Evolutionary conservation across 2,329 filamentous ascomycete species (phyloP).

Genomic region (Cladobotryum mycophilum): DNA sequence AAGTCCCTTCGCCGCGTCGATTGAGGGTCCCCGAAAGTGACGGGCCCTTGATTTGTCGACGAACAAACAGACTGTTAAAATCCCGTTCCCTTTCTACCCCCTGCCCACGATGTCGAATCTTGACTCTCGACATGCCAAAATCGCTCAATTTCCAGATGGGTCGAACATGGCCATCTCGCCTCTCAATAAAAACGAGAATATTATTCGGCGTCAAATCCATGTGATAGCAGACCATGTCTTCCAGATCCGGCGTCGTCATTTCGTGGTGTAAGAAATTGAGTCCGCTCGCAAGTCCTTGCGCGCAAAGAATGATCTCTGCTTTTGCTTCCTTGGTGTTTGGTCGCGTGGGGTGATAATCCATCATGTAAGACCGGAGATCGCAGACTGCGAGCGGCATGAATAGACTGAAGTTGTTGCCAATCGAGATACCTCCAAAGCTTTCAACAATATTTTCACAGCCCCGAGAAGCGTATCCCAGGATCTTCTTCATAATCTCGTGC

Average conservation of each 20-base stretch:
- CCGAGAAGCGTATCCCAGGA: slow-evolving; percentile 23
- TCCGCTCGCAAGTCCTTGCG: slow-evolving; percentile 27
- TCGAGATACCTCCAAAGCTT: slow-evolving; percentile 29
- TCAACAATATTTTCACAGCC: slow-evolving; percentile 30
- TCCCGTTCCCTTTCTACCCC: slow-evolving; percentile 20
- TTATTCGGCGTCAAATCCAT: slow-evolving; percentile 35
- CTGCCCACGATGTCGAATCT: slow-evolving; percentile 17
- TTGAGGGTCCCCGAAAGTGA: slow-evolving; percentile 22
- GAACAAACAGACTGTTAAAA: slow-evolving; percentile 24
- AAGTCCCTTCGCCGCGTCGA: slow-evolving; percentile 28
- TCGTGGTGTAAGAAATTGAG: slow-evolving; percentile 33
- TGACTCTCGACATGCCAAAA: slow-evolving; percentile 35
- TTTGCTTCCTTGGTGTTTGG: slow-evolving; percentile 18
- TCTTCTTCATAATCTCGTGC: slow-evolving; percentile 27
- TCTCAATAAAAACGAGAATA: slow-evolving; percentile 25
- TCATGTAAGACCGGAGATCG: slow-evolving; percentile 33
- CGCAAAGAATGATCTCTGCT: slow-evolving; percentile 22
- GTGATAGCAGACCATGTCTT: slow-evolving; percentile 32
- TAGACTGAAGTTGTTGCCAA: slow-evolving; percentile 29
- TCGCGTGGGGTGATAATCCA: slow-evolving; percentile 12
- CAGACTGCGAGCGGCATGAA: slow-evolving; percentile 35
- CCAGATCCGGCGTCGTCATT: slow-evolving; percentile 20
- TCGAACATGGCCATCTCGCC: slow-evolving; percentile 7
- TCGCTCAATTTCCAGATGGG: slow-evolving; percentile 36
- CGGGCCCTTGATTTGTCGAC: slow-evolving; percentile 14